phyloP scores from a whole-genome alignment of 129 eudicot genomes.

The Apium graveolens region DNA sequence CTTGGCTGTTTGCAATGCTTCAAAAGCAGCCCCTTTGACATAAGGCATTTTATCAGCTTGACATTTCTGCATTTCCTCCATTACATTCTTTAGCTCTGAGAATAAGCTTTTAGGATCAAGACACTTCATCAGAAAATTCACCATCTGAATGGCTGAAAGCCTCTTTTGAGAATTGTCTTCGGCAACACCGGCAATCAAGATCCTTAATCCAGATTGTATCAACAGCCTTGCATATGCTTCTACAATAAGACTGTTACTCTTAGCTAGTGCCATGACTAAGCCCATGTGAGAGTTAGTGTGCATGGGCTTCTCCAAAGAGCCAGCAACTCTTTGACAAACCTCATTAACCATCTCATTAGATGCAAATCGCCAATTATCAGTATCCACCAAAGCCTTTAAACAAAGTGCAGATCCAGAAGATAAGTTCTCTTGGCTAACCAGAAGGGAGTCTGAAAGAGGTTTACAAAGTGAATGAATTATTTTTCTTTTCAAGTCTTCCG shows the following conservation, averaged over 20 bases:
- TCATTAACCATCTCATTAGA: conserved; percentile 70
- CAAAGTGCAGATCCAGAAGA: conserved; percentile 94
- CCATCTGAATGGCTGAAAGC: conserved; percentile 81
- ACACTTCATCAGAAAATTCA: conserved; percentile 67
- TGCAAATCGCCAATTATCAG: conserved; percentile 89
- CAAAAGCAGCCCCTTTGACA: conserved; percentile 88
- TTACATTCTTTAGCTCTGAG: conserved; percentile 54
- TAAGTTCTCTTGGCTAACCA: conserved; percentile 65
- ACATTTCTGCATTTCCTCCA: conserved; percentile 71
- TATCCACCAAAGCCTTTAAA: conserved; percentile 70
- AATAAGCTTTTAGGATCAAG: conserved; percentile 69
- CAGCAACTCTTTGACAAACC: conserved; percentile 75
- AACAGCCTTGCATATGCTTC: conserved; percentile 80
- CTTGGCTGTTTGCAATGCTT: conserved; percentile 77
- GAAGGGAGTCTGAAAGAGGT: conserved; percentile 77
- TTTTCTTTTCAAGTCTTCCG: conserved; percentile 47
- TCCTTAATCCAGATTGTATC: conserved; percentile 53
- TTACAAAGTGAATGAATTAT: conserved; percentile 73
- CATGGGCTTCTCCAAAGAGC: conserved; percentile 63
- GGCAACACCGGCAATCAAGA: conserved; percentile 42
- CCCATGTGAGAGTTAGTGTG: conserved; percentile 73
- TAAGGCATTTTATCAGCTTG: conserved; percentile 75
- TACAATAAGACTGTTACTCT: conserved; percentile 52
- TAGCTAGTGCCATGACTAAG: conserved; percentile 73
- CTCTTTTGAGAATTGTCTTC: conserved; percentile 75